Percentiles rank a stretch among this genome's conserved stretches.
These are phyloP conservation scores for Cunninghamia lanceolata DNA, from an alignment of 75 land plant species.

Conservation along the genomic window DNA sequence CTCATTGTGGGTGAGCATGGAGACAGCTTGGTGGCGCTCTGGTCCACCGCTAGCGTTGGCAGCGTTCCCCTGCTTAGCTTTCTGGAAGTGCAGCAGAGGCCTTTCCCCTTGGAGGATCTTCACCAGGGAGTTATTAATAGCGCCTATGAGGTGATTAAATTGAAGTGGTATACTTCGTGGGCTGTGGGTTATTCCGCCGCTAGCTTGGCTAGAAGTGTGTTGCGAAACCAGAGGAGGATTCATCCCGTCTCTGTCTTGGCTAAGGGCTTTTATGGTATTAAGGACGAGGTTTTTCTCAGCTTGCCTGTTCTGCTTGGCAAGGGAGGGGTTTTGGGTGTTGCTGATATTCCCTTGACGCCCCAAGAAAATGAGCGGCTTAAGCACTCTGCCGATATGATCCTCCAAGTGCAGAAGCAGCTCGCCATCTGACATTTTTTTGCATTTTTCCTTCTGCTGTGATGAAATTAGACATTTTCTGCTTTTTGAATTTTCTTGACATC, in stretches of 20 bases:
- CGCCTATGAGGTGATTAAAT: conserved; percentile 78
- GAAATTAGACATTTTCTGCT: no score
- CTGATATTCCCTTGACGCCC: conserved; percentile 53
- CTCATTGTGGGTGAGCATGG: conserved; percentile 90
- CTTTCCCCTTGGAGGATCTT: conserved; percentile 46
- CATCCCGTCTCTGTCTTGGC: conserved; percentile 81
- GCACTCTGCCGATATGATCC: conserved; percentile 56
- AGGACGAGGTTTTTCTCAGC: neutral
- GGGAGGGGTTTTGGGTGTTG: conserved; percentile 58
- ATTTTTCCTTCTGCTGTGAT: no score
- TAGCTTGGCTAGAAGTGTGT: conserved; percentile 49
- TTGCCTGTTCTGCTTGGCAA: conserved; percentile 73
- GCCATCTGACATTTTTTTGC: conserved; percentile 21
- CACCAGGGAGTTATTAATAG: conserved; percentile 56
- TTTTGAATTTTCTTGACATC: no score
- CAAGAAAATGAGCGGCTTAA: conserved; percentile 46
- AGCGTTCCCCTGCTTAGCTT: conserved; percentile 65
- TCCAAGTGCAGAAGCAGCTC: conserved; percentile 56
- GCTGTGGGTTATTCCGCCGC: conserved; percentile 92
- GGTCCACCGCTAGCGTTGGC: conserved; percentile 84
- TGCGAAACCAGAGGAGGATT: conserved; percentile 66
- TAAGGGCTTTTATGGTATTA: conserved; percentile 25
- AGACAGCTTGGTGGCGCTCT: conserved; percentile 89
- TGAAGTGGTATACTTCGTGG: conserved; percentile 93
- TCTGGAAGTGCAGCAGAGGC: conserved; percentile 30